phyloP scores from a whole-genome alignment of 495 filamentous ascomycete species.

The Penicillium diatomitis region DNA sequence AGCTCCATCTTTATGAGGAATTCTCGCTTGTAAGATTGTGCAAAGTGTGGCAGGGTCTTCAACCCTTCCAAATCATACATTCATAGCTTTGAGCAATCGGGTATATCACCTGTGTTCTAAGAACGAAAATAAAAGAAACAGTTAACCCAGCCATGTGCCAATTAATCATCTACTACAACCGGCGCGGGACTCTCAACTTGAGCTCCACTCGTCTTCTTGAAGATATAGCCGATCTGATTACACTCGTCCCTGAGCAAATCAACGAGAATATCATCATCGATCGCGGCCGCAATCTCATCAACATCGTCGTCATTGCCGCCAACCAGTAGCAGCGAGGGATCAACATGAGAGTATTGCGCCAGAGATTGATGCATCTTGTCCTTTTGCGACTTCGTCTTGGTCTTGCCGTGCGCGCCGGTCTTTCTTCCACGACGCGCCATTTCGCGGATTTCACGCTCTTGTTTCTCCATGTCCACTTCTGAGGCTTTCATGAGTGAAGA shows the following conservation, averaged over 20 bases:
- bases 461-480: conserved; percentile 52
- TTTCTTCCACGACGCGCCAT: conserved; percentile 11
- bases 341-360: conserved; percentile 60
- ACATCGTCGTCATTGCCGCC: conserved; percentile 18
- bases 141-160: too few relatives aligned
- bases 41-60: too few relatives aligned
- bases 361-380: conserved; percentile 48
- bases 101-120: too few relatives aligned
- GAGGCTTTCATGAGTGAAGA: conserved; percentile 45
- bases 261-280: conserved; percentile 55
- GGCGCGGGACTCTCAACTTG: conserved; percentile 11
- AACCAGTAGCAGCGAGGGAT: conserved; percentile 34
- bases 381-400: conserved; percentile 17
- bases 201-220: conserved; percentile 47
- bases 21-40: too few relatives aligned
- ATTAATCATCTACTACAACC: background rate
- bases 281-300: conserved; percentile 18
- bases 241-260: conserved; percentile 51
- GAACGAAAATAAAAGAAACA: too few relatives aligned
- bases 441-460: conserved; percentile 42
- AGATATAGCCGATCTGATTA: conserved; percentile 54
- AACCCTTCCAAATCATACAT: too few relatives aligned
- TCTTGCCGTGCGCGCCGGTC: conserved; percentile 1
- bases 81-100: too few relatives aligned
- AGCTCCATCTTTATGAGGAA: too few relatives aligned